A percentile compares a stretch with the other conserved stretches of the same genome.
Evolutionary conservation across 2,329 filamentous ascomycete genomes (phyloP).

Genomic region (Chalara sp.): DNA sequence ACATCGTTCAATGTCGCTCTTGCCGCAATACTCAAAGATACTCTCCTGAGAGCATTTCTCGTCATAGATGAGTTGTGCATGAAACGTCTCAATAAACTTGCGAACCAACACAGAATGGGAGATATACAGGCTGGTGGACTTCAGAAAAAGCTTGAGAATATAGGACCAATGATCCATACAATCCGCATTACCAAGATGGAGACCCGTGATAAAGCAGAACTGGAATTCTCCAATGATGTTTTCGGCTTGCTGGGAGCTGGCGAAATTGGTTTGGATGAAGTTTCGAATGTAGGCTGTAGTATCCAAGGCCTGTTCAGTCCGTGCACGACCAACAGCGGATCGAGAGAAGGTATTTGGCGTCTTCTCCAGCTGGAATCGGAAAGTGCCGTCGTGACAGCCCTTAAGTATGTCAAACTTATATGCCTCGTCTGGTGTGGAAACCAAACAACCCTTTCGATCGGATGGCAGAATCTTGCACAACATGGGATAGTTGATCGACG

Average conservation of each 20-base stretch:
- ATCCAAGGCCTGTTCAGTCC: conserved; percentile 40
- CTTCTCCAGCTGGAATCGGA: conserved; percentile 42
- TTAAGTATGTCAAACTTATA: conserved; percentile 27
- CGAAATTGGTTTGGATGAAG: conserved; percentile 28
- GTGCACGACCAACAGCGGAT: conserved; percentile 24
- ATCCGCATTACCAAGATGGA: conserved; percentile 49
- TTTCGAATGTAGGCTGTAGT: conserved; percentile 41
- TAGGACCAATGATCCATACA: conserved; percentile 59
- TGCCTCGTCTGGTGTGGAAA: conserved; percentile 37
- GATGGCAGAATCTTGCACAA: conserved; percentile 42
- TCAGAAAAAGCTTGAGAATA: conserved; percentile 36
- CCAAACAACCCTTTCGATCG: conserved; percentile 39
- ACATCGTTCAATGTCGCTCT: conserved; percentile 27
- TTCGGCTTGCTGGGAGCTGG: conserved; percentile 26
- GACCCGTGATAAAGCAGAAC: conserved; percentile 50
- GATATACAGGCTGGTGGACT: conserved; percentile 42
- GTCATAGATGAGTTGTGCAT: conserved; percentile 49
- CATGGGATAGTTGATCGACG: conserved; percentile 36
- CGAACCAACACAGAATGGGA: conserved; percentile 39
- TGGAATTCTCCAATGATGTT: conserved; percentile 54
- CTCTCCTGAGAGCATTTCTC: conserved; percentile 40
- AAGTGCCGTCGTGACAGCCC: conserved; percentile 30
- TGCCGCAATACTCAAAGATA: conserved; percentile 28
- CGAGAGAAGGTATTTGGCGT: conserved; percentile 35
- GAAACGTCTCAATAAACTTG: conserved; percentile 42